Evolutionary conservation across 108 stramenopile species (phyloP), one percentile per base, ranked within the genome.

Genomic region (Pelagomonas calceolata): DNA sequence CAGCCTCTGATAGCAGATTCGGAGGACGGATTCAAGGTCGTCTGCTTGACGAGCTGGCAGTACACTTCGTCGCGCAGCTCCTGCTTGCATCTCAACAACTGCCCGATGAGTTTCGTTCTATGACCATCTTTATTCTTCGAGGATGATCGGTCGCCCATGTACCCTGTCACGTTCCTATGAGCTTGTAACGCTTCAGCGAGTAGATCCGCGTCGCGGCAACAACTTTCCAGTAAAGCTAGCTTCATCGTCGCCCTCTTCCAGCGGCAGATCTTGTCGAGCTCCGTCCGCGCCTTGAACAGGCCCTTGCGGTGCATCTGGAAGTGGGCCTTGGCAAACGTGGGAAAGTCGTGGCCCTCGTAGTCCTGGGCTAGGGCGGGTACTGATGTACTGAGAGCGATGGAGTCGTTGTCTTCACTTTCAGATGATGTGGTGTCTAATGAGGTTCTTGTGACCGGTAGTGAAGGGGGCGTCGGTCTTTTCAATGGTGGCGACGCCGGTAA

Each of bases 21-120:
- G 31, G 7, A 66, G 63, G 66, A 46, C 0, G 77, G 77, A 70
- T 81, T 81, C 26, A 63, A 32, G 66, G 35, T 81, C 21, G 75
- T 75, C 68, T 81, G 80, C 78, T 81, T 81, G 68, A 37, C n/a
- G 30, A 81, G 45, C 73, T 81, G 80, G 75, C 73, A 75, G 80
- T 72, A 81, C 26, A 65, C 63, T 34, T 81, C 80, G 69, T 81
- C 77, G 36, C 76, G 64, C 37, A 81, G 75, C 70, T 81, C 77
- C 46, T 78, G 74, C 12, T 73, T 68, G n/a, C 69, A 36, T 30
- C 31, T 44, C 39, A 78, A 30, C 34, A 72, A 43, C 34, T 39
- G 44, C 45, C 63, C 60, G 14, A 81, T 36, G 26, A 81, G 63
- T 69, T 81, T 81, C 31, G 34, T 45, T 4, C 74, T 68, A 70